Evolutionary conservation across 2,329 filamentous ascomycete genomes (phyloP).

Genomic region (Rachicladosporium sp.): DNA sequence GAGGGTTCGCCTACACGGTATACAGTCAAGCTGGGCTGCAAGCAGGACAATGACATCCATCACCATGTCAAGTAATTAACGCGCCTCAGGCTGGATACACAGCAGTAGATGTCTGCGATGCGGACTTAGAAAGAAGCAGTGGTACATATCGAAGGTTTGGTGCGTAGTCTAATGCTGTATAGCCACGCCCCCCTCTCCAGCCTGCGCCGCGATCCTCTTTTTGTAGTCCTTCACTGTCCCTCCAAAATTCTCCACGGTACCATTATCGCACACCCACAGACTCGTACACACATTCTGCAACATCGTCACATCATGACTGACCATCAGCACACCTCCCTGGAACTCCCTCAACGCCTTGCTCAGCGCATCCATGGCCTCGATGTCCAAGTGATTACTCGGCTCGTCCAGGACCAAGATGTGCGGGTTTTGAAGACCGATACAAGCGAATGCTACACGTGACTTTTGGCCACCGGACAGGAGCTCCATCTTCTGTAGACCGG

Average conservation of each 20-base stretch:
- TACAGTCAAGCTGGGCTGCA: no score
- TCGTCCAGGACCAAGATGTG: constrained; percentile 97
- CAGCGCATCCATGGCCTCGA: constrained; percentile 96
- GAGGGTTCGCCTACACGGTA: no score
- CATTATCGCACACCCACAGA: constrained; percentile 91
- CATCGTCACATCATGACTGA: constrained; percentile 98
- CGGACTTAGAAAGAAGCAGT: no score
- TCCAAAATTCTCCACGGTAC: constrained; percentile 89
- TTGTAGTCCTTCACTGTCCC: constrained; percentile 96
- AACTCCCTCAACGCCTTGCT: constrained; percentile 73
- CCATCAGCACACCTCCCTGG: constrained; percentile 93
- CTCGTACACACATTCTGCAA: constrained; percentile 88
- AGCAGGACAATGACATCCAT: no score
- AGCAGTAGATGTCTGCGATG: no score
- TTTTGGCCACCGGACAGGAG: constrained; percentile 94
- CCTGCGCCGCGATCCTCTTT: constrained; percentile 85
- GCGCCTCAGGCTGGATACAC: no score
- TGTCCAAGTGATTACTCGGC: constrained; percentile 96
- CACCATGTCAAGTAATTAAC: no score
- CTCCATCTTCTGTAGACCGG: constrained; percentile 90
- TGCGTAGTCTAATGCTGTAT: constrained; percentile 19
- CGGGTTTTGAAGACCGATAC: constrained; percentile 80
- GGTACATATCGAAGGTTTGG: no score
- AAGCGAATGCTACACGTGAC: constrained; percentile 96
- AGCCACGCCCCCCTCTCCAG: constrained; percentile 71